Evolutionary conservation across 768 basidiomycete genomes (phyloP), one percentile per base, ranked within the genome.

Genomic region (Leccinum obscurum): DNA sequence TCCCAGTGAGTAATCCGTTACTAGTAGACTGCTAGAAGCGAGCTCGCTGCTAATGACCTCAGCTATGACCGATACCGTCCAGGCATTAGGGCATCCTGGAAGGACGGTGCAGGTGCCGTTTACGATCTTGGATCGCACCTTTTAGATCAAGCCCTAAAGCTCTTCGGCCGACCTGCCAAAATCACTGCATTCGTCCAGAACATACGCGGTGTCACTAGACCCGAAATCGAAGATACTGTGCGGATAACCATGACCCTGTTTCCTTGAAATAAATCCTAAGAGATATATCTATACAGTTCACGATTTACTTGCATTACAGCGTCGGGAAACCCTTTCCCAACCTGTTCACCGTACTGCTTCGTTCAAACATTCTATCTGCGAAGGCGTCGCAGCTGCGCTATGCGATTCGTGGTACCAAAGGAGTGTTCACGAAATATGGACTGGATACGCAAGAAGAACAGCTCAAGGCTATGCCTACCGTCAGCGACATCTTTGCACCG

Each of bases 101-200:
- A 93, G 72, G 92, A 93, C 60, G 72, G 81, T 32, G 77, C 84
- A 1, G 90, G 91, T 4, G 78, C 83, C 28, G 83, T 86, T 3
- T 95, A 86, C 71, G 92, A 95, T 71, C 80, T 95, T 22, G 92
- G 90, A 5, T 76, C 88, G 8, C 92, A 95, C 71, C 79, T 93
- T 28, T 84, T 93, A 63, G 91, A 93, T 75, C 91, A 93, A 72
- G 79, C 84, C 6, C 76, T 93, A 32, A 77, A 78, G 10, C 80
- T 95, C 46, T 94, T 94, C 68, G 93, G 93, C 39, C 78, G 84
- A 53, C 93, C 93, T 0, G 69, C 79, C 34, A 83, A 73, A 58
- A 72, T 95, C 28, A 88, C 88, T 4, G 89, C 86, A 1, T 84
- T 89, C 67, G 77, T 87, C 26, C 82, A 86, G 67, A 93, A 93